These are phyloP conservation scores for Epithemia pelagica DNA, from an alignment of 108 stramenopile species.

Conservation along the genomic window DNA sequence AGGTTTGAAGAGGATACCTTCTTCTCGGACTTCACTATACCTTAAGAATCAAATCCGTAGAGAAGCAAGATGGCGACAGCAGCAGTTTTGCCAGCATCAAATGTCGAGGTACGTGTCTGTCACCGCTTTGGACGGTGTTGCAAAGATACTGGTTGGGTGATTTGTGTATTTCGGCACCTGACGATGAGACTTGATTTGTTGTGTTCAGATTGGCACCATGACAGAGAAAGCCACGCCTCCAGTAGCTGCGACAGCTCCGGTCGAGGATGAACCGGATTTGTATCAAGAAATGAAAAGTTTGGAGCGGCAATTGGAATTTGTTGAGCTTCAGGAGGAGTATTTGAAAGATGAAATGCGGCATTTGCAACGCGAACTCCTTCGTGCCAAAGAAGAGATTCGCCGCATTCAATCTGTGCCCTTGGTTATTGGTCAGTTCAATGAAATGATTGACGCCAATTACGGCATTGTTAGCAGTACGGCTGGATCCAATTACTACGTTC, in stretches of 20 bases:
- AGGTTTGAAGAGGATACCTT: too few relatives aligned
- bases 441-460: constrained; percentile 99
- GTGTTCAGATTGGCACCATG: neutral
- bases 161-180: too few relatives aligned
- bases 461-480: constrained; percentile 94
- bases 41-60: too few relatives aligned
- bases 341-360: constrained; percentile 99
- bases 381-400: constrained; percentile 97
- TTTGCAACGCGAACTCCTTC: constrained; percentile 94
- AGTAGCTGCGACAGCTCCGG: neutral
- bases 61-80: neutral
- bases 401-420: constrained; percentile 97
- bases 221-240: neutral
- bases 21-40: too few relatives aligned
- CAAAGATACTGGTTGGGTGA: too few relatives aligned
- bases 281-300: constrained; percentile 86
- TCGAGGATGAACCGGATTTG: constrained; percentile 46
- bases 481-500: constrained; percentile 96
- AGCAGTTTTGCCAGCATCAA: neutral
- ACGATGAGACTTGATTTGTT: too few relatives aligned
- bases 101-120: neutral
- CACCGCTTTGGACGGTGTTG: too few relatives aligned
- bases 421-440: constrained; percentile 99
- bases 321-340: constrained; percentile 98
- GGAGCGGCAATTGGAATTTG: constrained; percentile 87